phyloP scores from a whole-genome alignment of 805 yeast genomes.

The Kockiozyma suomiensis region DNA sequence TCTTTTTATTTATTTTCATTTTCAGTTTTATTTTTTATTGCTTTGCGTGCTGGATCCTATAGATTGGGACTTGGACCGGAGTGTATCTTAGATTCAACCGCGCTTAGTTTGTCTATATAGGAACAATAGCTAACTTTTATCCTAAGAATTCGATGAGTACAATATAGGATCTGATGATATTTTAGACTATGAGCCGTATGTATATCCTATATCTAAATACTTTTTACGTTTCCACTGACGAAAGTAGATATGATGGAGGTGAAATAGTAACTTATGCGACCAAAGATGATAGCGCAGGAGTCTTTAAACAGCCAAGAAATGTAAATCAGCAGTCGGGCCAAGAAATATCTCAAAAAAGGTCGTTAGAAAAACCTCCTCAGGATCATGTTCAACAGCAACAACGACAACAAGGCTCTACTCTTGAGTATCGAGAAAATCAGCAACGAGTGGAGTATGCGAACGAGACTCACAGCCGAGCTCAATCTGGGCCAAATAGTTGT shows the following conservation, averaged over 20 bases:
- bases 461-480: background rate
- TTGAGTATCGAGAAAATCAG: too few species aligned
- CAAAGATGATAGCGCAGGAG: background rate
- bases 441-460: too few species aligned
- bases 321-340: background rate
- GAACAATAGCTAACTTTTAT: background rate
- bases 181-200: conserved; percentile 15
- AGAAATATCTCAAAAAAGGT: background rate
- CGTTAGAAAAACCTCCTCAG: background rate
- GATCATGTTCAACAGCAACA: too few species aligned
- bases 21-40: background rate
- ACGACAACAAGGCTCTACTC: too few species aligned
- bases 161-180: conserved; percentile 17
- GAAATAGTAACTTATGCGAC: conserved; percentile 6
- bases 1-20: background rate
- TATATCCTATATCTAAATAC: too few species aligned
- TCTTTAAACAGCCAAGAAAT: background rate
- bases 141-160: conserved; percentile 17
- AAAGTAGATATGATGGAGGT: conserved; percentile 8
- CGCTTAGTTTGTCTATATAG: background rate
- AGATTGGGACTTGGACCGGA: too few species aligned
- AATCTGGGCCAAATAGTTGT: background rate
- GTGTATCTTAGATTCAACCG: too few species aligned
- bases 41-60: too few species aligned
- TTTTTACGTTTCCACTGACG: background rate